Percentiles rank a stretch among this genome's conserved stretches.
These are phyloP conservation scores for Fomitopsis pulvina DNA, from an alignment of 768 basidiomycete species.

Conservation along the genomic window DNA sequence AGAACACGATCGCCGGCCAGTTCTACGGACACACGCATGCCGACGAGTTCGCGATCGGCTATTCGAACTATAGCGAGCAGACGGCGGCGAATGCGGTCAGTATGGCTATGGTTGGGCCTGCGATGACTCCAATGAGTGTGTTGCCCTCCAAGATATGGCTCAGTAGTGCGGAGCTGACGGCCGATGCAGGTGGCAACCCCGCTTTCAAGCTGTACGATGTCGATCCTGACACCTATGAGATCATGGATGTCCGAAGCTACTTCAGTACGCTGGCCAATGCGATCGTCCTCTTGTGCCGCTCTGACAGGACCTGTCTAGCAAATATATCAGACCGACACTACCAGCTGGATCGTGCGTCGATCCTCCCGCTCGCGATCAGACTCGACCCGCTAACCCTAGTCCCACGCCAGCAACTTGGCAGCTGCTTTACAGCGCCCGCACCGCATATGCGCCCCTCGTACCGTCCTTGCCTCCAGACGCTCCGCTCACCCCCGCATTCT, in stretches of 20 bases:
- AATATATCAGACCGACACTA: constrained; percentile 36
- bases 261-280: constrained; percentile 29
- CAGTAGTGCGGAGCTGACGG: not conserved
- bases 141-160: constrained; percentile 1
- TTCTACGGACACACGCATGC: constrained; percentile 59
- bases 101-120: constrained; percentile 45
- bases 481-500: constrained; percentile 46
- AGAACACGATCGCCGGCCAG: constrained; percentile 49
- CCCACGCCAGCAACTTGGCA: constrained; percentile 40
- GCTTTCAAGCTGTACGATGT: constrained; percentile 57
- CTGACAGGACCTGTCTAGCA: constrained; percentile 18
- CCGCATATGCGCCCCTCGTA: constrained; percentile 41
- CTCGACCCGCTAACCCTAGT: not conserved
- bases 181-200: constrained; percentile 40
- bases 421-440: constrained; percentile 50
- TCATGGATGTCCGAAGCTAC: constrained; percentile 52
- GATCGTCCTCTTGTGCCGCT: not conserved
- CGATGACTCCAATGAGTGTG: constrained; percentile 51
- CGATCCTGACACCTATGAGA: constrained; percentile 59
- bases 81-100: constrained; percentile 39
- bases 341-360: constrained; percentile 37
- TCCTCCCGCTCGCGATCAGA: not conserved
- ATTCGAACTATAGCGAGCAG: constrained; percentile 45
- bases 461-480: constrained; percentile 27
- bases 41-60: constrained; percentile 57